These are phyloP conservation scores for Saturnispora diversa DNA, from an alignment of 805 yeast species.

Conservation along the genomic window DNA sequence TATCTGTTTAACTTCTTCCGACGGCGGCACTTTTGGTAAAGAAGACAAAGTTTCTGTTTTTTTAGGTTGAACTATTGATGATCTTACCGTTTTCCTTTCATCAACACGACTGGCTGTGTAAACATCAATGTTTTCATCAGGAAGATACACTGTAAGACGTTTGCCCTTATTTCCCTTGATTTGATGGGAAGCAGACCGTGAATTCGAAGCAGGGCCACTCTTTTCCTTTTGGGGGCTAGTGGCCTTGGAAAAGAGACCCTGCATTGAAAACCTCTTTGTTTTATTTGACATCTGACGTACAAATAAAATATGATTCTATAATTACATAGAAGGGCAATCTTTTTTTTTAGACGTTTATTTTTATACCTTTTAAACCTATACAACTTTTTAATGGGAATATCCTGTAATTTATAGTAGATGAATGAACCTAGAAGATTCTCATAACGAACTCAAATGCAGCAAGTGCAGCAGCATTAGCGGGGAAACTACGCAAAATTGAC, in stretches of 20 bases:
- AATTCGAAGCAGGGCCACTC: not conserved
- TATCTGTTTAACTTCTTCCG: not conserved
- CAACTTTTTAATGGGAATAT: too few species aligned
- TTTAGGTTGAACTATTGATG: too few species aligned
- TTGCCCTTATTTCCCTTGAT: conserved; percentile 5
- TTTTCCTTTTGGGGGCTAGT: not conserved
- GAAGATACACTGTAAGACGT: conserved; percentile 9
- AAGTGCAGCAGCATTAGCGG: conserved; percentile 89
- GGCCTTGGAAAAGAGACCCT: conserved; percentile 12
- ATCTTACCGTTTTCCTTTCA: too few species aligned
- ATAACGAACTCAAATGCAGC: conserved; percentile 85
- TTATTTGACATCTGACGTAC: not conserved
- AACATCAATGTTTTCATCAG: conserved; percentile 3
- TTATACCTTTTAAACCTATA: too few species aligned
- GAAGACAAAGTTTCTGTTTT: too few species aligned
- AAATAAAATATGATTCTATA: not conserved
- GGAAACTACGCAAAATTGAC: conserved; percentile 73
- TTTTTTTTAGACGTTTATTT: too few species aligned
- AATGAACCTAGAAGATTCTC: conserved; percentile 37
- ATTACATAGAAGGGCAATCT: too few species aligned
- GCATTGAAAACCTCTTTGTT: conserved; percentile 12
- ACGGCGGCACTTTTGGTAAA: too few species aligned
- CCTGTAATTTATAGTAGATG: too few species aligned
- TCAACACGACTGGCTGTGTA: too few species aligned
- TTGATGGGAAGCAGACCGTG: conserved; percentile 1